Evolutionary conservation across 2,329 filamentous ascomycete genomes (phyloP).

Genomic region (Hymenoscyphus albidus): DNA sequence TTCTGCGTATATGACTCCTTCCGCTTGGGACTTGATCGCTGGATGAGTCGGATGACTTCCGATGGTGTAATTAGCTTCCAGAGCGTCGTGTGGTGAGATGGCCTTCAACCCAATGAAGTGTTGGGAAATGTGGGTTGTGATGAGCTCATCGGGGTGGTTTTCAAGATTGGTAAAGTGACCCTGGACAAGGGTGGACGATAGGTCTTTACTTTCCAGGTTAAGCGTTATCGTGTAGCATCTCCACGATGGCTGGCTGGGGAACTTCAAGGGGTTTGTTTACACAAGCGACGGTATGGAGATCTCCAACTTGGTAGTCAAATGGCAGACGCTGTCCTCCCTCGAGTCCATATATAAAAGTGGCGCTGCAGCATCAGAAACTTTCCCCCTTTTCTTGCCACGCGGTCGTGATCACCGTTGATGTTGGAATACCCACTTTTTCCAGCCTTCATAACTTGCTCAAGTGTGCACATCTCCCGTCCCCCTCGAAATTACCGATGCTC

Average conservation of each 20-base stretch:
- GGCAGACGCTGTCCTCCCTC: not conserved
- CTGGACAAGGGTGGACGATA: conserved; percentile 12
- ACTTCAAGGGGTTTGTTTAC: not conserved
- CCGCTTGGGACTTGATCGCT: too few relatives aligned
- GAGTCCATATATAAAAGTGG: conserved; percentile 1
- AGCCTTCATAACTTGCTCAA: not conserved
- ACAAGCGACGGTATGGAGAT: not conserved
- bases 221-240: conserved; percentile 4
- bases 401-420: not conserved
- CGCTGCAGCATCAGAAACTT: not conserved
- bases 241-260: not conserved
- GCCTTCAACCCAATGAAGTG: not conserved
- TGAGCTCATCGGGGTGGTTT: conserved; percentile 2
- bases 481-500: not conserved
- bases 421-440: not conserved
- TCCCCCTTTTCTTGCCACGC: not conserved
- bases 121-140: not conserved
- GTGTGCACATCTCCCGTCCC: not conserved
- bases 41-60: too few relatives aligned
- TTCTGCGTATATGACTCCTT: too few relatives aligned
- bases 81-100: not conserved
- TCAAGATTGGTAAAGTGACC: conserved; percentile 6
- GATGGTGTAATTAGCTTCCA: too few relatives aligned
- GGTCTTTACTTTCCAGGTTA: not conserved
- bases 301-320: not conserved